Conservation (phyloP, 768 basidiomycete species). For the Tylopilus subfusipes region DNA sequence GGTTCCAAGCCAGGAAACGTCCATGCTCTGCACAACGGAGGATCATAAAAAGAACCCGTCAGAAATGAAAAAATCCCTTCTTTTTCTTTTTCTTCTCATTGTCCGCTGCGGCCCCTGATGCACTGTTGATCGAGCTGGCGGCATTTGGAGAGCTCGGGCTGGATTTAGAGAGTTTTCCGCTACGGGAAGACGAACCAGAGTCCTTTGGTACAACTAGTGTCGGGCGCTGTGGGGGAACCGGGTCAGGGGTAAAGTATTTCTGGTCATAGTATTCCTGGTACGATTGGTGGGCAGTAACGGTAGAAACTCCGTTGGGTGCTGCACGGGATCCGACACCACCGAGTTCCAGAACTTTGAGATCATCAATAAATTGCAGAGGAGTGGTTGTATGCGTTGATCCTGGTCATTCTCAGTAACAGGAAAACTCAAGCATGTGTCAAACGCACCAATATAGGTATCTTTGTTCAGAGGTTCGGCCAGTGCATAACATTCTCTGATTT, state of each 20-base stretch:
- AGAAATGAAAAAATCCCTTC: slow-evolving; percentile 67
- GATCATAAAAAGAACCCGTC: slow-evolving; percentile 5
- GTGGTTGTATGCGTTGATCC: slow-evolving; percentile 89
- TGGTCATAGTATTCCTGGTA: slow-evolving; percentile 80
- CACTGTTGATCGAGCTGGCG: slow-evolving; percentile 45
- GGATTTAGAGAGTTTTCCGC: slow-evolving; percentile 29
- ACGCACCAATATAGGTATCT: slow-evolving; percentile 86
- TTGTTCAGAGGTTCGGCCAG: slow-evolving; percentile 72
- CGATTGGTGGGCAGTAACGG: slow-evolving; percentile 44
- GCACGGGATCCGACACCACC: slow-evolving; percentile 80
- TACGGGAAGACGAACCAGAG: slow-evolving; percentile 11
- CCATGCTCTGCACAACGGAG: not conserved
- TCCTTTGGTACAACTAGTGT: slow-evolving; percentile 28
- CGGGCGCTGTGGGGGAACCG: slow-evolving; percentile 31
- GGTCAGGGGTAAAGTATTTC: slow-evolving; percentile 53
- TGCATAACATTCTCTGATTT: slow-evolving; percentile 85
- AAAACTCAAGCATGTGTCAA: slow-evolving; percentile 37
- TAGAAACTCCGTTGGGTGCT: slow-evolving; percentile 64
- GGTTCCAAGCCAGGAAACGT: not conserved
- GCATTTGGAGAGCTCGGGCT: slow-evolving; percentile 50
- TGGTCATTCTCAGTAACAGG: slow-evolving; percentile 37
- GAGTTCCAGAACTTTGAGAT: slow-evolving; percentile 82
- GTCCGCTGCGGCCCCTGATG: slow-evolving; percentile 35
- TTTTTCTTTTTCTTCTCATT: slow-evolving; percentile 78
- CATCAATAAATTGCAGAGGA: slow-evolving; percentile 80